phyloP scores from a whole-genome alignment of 805 yeast species.

The Metschnikowia anglica region DNA sequence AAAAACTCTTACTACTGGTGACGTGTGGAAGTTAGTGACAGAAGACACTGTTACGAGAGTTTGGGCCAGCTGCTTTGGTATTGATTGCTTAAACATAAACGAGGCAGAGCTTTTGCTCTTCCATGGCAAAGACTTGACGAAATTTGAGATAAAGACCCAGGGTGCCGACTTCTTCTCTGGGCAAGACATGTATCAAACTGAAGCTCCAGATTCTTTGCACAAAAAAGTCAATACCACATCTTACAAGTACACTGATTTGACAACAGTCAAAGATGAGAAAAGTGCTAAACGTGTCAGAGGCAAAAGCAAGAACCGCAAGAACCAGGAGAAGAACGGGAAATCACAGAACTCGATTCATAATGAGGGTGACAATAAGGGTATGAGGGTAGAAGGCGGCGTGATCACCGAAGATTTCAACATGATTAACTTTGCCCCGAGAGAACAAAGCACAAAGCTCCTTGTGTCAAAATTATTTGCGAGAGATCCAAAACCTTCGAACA shows the following conservation, averaged over 20 bases:
- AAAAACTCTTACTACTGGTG: slow-evolving; percentile 22
- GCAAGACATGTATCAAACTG: slow-evolving; percentile 14
- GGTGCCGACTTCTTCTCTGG: slow-evolving; percentile 25
- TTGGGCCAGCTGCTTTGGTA: slow-evolving; percentile 55
- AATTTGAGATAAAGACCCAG: slow-evolving; percentile 26
- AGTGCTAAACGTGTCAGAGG: background rate
- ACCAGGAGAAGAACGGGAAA: background rate
- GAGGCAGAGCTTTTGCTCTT: slow-evolving; percentile 49
- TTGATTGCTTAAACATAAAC: slow-evolving; percentile 50
- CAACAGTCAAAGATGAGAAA: background rate
- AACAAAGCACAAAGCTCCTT: slow-evolving; percentile 11
- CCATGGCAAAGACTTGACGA: slow-evolving; percentile 37
- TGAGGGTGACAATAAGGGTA: background rate
- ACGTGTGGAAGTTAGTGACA: slow-evolving; percentile 57
- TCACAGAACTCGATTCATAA: background rate
- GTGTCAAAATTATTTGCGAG: slow-evolving; percentile 11
- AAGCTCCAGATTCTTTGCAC: slow-evolving; percentile 13
- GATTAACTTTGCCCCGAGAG: slow-evolving; percentile 20
- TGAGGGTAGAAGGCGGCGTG: slow-evolving; percentile 11
- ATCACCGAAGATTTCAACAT: slow-evolving; percentile 18
- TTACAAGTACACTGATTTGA: slow-evolving; percentile 15
- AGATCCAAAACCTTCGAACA: slow-evolving; percentile 2
- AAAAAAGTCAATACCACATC: slow-evolving; percentile 17
- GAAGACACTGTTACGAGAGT: slow-evolving; percentile 56
- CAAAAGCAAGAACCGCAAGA: slow-evolving; percentile 1